Base-by-base conservation (phyloP, 257 asterid species). In the Petunia secreta region DNA sequence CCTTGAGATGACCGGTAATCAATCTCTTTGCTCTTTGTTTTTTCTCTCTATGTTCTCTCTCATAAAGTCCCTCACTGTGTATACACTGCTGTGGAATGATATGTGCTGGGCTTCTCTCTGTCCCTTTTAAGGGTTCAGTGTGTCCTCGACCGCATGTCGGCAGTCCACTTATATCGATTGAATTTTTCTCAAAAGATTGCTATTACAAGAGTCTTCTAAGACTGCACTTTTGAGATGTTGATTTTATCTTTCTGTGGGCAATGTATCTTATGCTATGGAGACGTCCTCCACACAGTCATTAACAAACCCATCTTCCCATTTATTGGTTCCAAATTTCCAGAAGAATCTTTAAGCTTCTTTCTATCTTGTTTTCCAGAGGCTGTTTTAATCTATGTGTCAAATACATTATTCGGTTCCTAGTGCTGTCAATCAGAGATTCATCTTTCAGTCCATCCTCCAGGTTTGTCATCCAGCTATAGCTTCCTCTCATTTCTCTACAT, bases 1-100 rank as follows among this genome's bases (percentile, higher is more conserved):
- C 88, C 88, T 94, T 86, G 97, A 92, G 86, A 91, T 92, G 97
- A 91, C 97, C 50, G 97, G 95, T 89, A 38, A 60, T 64, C 62
- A 55, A 13, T 55, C 62, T 15, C 15, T 0, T 5, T 55, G 62
- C 8, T 55, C 15, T 0, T 5, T 55, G 62, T 3, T 55, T 55
- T 55, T 55, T 55, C 34, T 55, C 62, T 5, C 62, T 55, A 15
- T 55, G n/a, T 53, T 53, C 10, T 55, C 8, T 15, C 1, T 63
- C 69, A 63, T 37, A 59, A 59, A 59, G 64, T 62, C 41, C 66
- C 7, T 60, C 66, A 37, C 14, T 75, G 84, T 87, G 40, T 79
- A 83, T 57, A 4, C 14, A 76, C 79, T 68, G 43, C 63, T 77
- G 78, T 39, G 55, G 14, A 65, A 39, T 39, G 73, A 39, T 65